Evolutionary conservation across 495 filamentous ascomycete species (phyloP).

Genomic region (Podospora anserina): DNA sequence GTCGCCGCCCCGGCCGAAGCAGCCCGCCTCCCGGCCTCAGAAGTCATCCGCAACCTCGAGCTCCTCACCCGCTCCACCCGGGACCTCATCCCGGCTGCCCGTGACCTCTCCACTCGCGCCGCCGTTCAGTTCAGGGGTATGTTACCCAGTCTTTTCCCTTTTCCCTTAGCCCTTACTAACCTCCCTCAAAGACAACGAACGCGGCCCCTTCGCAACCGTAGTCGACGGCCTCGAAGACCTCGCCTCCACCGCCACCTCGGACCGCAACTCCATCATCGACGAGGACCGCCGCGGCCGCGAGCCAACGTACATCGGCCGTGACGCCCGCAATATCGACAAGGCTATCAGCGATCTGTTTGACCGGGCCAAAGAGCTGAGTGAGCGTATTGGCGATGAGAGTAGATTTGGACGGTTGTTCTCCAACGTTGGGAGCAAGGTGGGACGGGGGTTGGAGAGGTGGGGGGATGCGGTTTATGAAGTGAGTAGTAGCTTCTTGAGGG

Average conservation of each 20-base stretch:
- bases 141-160: too few species aligned
- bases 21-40: not conserved
- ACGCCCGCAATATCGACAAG: not conserved
- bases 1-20: not conserved
- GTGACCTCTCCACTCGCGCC: not conserved
- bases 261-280: not conserved
- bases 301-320: not conserved
- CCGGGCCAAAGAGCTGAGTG: not conserved
- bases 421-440: not conserved
- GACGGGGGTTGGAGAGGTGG: not conserved
- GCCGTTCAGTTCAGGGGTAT: not conserved
- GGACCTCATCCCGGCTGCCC: not conserved
- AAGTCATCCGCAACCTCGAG: conserved; percentile 1
- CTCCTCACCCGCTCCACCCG: not conserved
- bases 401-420: not conserved
- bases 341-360: not conserved
- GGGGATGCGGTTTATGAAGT: not conserved
- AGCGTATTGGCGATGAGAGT: not conserved
- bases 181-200: not conserved
- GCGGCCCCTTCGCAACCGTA: not conserved
- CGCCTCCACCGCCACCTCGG: not conserved
- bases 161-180: too few species aligned
- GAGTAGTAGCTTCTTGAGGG: not conserved
- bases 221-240: not conserved
- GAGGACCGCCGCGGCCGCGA: conserved; percentile 5